Evolutionary conservation across 2,329 filamentous ascomycete genomes (phyloP).

Genomic region (Fusarium nisikadoi): DNA sequence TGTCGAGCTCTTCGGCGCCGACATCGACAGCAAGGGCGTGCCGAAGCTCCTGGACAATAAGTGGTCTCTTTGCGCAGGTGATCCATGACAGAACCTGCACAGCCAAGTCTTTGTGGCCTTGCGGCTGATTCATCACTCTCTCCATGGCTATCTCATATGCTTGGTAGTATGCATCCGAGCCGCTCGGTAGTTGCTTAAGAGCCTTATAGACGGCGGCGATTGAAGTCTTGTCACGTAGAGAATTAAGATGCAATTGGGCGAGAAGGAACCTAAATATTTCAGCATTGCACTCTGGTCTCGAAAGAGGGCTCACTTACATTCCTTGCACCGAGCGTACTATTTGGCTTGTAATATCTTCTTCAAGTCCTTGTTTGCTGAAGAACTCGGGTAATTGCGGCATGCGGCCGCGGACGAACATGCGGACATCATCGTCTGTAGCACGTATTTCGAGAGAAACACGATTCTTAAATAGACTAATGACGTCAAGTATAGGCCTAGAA

Average conservation of each 20-base stretch:
- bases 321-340: slow-evolving; percentile 21
- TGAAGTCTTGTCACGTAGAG: neutral
- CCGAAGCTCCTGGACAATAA: slow-evolving; percentile 50
- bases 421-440: slow-evolving; percentile 26
- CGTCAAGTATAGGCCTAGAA: slow-evolving; percentile 32
- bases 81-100: slow-evolving; percentile 54
- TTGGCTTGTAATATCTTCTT: slow-evolving; percentile 2
- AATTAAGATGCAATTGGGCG: slow-evolving; percentile 16
- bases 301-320: slow-evolving; percentile 20
- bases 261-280: slow-evolving; percentile 20
- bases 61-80: slow-evolving; percentile 46
- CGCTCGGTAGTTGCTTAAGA: slow-evolving; percentile 42
- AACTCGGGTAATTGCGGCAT: neutral
- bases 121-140: slow-evolving; percentile 52
- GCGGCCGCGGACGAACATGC: neutral
- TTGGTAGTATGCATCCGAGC: slow-evolving; percentile 43
- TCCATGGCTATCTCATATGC: slow-evolving; percentile 56
- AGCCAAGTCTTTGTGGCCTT: slow-evolving; percentile 48
- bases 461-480: slow-evolving; percentile 1
- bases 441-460: slow-evolving; percentile 14
- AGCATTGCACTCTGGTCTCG: neutral
- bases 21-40: slow-evolving; percentile 54
- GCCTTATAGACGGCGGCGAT: slow-evolving; percentile 40
- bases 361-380: neutral
- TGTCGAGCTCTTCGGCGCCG: slow-evolving; percentile 43